Conservation (phyloP, 148 eudicot species). For the Spergularia marina region DNA sequence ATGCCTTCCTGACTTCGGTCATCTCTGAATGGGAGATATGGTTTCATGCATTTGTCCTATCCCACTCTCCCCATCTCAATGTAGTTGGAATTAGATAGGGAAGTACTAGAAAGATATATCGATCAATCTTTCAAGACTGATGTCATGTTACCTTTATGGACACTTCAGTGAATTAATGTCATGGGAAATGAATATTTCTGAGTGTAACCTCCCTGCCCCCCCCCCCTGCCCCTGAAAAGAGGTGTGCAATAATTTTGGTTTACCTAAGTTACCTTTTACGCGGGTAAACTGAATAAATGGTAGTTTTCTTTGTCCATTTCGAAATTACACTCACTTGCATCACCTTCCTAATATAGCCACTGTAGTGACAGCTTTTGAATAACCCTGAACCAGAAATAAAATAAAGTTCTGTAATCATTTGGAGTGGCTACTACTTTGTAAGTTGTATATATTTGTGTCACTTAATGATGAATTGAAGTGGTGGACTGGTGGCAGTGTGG, state of each 20-base stretch:
- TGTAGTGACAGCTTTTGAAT: not conserved
- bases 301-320: not conserved
- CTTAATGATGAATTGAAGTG: not conserved
- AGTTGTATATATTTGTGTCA: not conserved
- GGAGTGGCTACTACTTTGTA: not conserved
- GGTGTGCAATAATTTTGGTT: not conserved
- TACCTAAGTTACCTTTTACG: not conserved
- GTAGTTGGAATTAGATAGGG: no score
- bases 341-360: not conserved
- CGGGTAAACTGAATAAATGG: not conserved
- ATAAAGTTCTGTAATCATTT: not conserved
- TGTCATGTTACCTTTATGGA: not conserved
- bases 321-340: not conserved
- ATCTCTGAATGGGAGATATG: not conserved
- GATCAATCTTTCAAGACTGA: no score
- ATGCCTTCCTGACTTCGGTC: not conserved
- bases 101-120: no score
- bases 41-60: not conserved
- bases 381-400: not conserved
- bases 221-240: not conserved
- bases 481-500: constrained; percentile 1
- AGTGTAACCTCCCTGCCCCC: not conserved
- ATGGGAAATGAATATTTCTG: not conserved
- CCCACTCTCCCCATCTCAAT: no score
- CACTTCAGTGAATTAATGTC: not conserved